Base-by-base conservation (phyloP, 805 yeast genomes). In the Cyberlindnera lachancei region DNA sequence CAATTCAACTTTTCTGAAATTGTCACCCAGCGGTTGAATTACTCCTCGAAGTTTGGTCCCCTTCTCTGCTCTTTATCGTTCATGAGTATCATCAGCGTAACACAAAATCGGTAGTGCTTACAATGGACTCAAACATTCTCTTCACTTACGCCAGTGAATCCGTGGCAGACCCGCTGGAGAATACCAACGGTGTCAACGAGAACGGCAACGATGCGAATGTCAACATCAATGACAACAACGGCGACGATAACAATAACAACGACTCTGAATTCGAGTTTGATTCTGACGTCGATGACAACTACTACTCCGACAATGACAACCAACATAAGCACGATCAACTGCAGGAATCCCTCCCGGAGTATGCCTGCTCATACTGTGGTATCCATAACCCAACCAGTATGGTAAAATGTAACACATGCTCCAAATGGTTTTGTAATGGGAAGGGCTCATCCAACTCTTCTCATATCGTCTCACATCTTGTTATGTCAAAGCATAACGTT, bases 351-450 rank as follows among this genome's bases (percentile, higher is more conserved):
- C 35, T 50, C 3, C 52, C 71, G 0, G 64, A 61, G 9, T 63
- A 67, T 38, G 70, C 75, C 0, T 70, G 77, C 50, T 57, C 70
- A 3, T 87, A 87, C 55, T 87, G 96, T 60, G 92, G 87, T 2
- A 64, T 84, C 18, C 75, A 74, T 38, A 56, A 72, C 8, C 68
- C 85, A 2, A 54, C 71, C 6, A 68, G 79, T 29, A 81, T 86
- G 11, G 81, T 82, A 25, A 75, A 79, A 44, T 88, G 96, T 61
- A 71, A 72, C 37, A 64, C 68, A 6, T 88, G 96, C 56, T 58
- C 73, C 44, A 79, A 76, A 52, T 88, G 96, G 96, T 88, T 88
- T 53, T 88, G 96, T 62, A 88, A 88, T 52, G 70, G 83, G 11
- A 73, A 74, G 35, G 66, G 71, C 15, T 63, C 59, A 30, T 58